phyloP scores from a whole-genome alignment of 768 basidiomycete genomes.

The Tricholoma matsutake region DNA sequence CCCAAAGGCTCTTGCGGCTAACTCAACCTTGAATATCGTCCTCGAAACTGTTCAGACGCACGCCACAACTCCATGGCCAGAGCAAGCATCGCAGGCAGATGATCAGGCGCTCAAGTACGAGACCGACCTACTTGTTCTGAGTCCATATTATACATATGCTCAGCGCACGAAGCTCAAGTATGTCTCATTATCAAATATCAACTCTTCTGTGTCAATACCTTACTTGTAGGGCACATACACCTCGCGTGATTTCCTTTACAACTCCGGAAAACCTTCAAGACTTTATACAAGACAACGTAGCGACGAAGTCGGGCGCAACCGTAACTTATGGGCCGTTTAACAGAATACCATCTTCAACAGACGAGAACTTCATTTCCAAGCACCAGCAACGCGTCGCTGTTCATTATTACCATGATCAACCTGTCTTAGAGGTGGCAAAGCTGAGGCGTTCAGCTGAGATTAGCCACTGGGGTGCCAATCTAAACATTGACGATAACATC shows the following conservation, averaged over 20 bases:
- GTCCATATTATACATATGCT: slow-evolving; percentile 76
- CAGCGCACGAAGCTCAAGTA: slow-evolving; percentile 89
- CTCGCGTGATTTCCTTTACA: slow-evolving; percentile 70
- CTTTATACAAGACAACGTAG: slow-evolving; percentile 58
- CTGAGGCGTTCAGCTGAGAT: slow-evolving; percentile 82
- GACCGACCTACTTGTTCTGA: slow-evolving; percentile 76
- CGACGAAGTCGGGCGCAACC: slow-evolving; percentile 73
- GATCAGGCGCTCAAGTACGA: slow-evolving; percentile 78
- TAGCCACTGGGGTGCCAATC: slow-evolving; percentile 94
- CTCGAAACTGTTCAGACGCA: slow-evolving; percentile 79
- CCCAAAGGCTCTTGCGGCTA: slow-evolving; percentile 54
- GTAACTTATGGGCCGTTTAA: slow-evolving; percentile 89
- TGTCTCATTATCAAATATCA: slow-evolving; percentile 20
- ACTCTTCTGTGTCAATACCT: not conserved
- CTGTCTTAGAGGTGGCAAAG: slow-evolving; percentile 71
- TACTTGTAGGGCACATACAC: slow-evolving; percentile 57
- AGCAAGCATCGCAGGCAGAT: slow-evolving; percentile 67
- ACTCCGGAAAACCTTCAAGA: slow-evolving; percentile 57
- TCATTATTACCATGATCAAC: slow-evolving; percentile 82
- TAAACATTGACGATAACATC: slow-evolving; percentile 91
- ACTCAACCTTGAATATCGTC: slow-evolving; percentile 70
- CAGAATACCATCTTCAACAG: slow-evolving; percentile 64
- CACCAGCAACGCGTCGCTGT: slow-evolving; percentile 66
- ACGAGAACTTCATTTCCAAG: slow-evolving; percentile 49
- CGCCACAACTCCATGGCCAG: slow-evolving; percentile 73